A percentile compares a stretch with the other conserved stretches of the same genome.
These are phyloP conservation scores for Sugiyamaella xylanicola DNA, from an alignment of 1,139 yeast species.

Conservation along the genomic window DNA sequence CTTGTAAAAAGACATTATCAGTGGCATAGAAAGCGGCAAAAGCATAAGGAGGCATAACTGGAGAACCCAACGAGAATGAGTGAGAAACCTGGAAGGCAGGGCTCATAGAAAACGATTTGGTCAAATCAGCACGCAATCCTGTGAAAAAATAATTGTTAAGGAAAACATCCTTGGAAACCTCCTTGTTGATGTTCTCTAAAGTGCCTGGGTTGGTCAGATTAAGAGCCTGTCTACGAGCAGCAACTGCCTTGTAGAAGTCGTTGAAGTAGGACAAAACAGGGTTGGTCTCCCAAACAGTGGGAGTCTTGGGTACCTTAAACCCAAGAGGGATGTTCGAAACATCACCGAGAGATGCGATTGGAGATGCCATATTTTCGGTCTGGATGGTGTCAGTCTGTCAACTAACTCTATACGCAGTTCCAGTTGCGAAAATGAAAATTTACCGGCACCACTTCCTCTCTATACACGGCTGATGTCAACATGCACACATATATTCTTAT, in stretches of 20 bases:
- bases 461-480: too few relatives aligned
- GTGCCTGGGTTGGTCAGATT: conserved; percentile 92
- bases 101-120: conserved; percentile 85
- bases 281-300: conserved; percentile 72
- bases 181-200: conserved; percentile 89
- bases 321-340: conserved; percentile 23
- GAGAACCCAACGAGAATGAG: conserved; percentile 87
- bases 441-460: background rate
- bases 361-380: conserved; percentile 17
- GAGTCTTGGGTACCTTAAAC: conserved; percentile 23
- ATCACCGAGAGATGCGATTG: conserved; percentile 19
- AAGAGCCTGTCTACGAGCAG: conserved; percentile 77
- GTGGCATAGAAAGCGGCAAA: conserved; percentile 89
- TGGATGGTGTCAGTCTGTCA: background rate
- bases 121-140: conserved; percentile 94
- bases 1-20: conserved; percentile 85
- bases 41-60: conserved; percentile 86
- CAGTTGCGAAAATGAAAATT: conserved; percentile 11
- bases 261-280: conserved; percentile 81
- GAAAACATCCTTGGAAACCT: conserved; percentile 90
- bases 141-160: conserved; percentile 88
- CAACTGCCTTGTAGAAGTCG: conserved; percentile 69
- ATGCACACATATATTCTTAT: too few relatives aligned
- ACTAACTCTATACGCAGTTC: background rate
- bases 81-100: conserved; percentile 98